These are phyloP conservation scores for Neodidymelliopsis sp. DNA, from an alignment of 2,329 filamentous ascomycete genomes.

Conservation along the genomic window DNA sequence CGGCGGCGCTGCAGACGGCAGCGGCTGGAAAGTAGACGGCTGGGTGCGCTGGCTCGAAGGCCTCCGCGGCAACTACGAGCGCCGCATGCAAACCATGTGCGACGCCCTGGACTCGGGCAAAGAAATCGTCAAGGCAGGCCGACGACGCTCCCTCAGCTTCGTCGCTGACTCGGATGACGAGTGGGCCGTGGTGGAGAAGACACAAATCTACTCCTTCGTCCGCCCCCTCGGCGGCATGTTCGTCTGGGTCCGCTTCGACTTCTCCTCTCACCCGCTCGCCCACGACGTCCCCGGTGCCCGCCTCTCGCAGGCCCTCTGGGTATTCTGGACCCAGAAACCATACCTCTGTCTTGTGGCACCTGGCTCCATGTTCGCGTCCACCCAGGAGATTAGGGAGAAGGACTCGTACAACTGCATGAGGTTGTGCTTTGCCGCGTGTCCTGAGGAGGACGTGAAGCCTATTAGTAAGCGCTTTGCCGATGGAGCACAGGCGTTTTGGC, in stretches of 20 bases:
- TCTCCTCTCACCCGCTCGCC: slow-evolving; percentile 76
- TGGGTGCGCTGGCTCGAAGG: slow-evolving; percentile 93
- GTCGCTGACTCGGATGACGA: slow-evolving; percentile 59
- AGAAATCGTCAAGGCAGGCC: slow-evolving; percentile 69
- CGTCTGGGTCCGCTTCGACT: slow-evolving; percentile 78
- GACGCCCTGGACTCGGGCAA: slow-evolving; percentile 72
- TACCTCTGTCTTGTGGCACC: slow-evolving; percentile 74
- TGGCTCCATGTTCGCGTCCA: slow-evolving; percentile 77
- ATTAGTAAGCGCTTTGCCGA: slow-evolving; percentile 71
- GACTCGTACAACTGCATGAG: slow-evolving; percentile 76
- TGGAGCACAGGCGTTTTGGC: slow-evolving; percentile 78
- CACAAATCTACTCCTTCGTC: slow-evolving; percentile 74
- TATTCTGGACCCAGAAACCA: slow-evolving; percentile 73
- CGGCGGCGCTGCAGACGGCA: slow-evolving; percentile 58
- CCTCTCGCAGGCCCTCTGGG: slow-evolving; percentile 72
- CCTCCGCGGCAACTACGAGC: slow-evolving; percentile 82
- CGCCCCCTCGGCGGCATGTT: slow-evolving; percentile 94
- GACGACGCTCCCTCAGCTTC: slow-evolving; percentile 44
- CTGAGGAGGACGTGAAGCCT: slow-evolving; percentile 70
- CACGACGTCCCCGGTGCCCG: slow-evolving; percentile 60
- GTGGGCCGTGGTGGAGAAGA: slow-evolving; percentile 80
- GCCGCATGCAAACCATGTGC: slow-evolving; percentile 84
- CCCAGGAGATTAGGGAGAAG: slow-evolving; percentile 62
- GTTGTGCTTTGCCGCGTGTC: slow-evolving; percentile 84
- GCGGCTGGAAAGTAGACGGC: slow-evolving; percentile 80